phyloP scores from a whole-genome alignment of 352 stramenopile genomes.

The Pythium aquatile region DNA sequence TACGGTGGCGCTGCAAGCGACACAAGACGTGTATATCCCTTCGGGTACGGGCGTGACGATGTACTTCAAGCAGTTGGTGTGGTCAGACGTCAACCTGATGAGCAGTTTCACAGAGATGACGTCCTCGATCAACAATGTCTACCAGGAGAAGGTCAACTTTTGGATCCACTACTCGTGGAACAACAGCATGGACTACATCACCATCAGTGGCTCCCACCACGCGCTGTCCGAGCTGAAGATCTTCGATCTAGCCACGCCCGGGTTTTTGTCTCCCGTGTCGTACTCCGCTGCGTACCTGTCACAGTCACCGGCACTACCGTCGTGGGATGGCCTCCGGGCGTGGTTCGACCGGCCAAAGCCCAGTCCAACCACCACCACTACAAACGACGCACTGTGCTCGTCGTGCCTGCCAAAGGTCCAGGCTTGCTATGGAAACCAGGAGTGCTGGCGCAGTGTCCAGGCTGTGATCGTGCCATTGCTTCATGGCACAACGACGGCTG shows the following conservation, averaged over 20 bases:
- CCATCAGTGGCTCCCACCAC: not conserved
- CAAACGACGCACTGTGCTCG: not conserved
- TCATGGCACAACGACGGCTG: not conserved
- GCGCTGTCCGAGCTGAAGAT: not conserved
- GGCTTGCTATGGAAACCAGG: slow-evolving; percentile 13
- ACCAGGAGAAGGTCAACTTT: not conserved
- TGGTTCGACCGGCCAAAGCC: not conserved
- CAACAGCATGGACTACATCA: not conserved
- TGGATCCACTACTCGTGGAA: not conserved
- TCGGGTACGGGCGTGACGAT: not conserved
- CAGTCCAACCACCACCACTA: not conserved
- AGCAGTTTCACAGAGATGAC: too few relatives aligned
- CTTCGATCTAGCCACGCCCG: not conserved
- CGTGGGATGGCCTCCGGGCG: slow-evolving; percentile 7
- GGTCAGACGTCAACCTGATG: not conserved
- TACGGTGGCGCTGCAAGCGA: slow-evolving; percentile 2
- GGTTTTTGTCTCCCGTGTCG: not conserved
- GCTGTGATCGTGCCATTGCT: slow-evolving; percentile 7
- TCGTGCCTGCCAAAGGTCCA: slow-evolving; percentile 17
- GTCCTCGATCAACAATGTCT: not conserved
- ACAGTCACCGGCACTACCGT: not conserved
- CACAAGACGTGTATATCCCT: not conserved
- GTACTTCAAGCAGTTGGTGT: not conserved
- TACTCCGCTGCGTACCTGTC: not conserved
- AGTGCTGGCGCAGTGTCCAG: slow-evolving; percentile 23